Evolutionary conservation across 2,329 filamentous ascomycete genomes (phyloP).

Genomic region (Emergomyces africanus): DNA sequence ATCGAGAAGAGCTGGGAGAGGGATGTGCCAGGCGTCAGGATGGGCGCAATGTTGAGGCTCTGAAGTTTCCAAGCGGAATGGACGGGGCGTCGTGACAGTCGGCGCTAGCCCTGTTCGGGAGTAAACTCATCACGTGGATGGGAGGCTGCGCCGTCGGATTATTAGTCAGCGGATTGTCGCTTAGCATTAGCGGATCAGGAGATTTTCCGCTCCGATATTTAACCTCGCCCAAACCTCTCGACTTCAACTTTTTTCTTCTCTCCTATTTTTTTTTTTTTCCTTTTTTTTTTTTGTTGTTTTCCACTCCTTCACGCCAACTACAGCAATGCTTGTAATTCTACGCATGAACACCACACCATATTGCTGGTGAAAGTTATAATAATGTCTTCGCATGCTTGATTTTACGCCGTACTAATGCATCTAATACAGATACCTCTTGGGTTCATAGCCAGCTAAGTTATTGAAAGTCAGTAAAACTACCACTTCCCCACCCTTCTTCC

Average conservation of each 20-base stretch:
- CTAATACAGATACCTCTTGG: not conserved
- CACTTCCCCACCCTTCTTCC: not conserved
- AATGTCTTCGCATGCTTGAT: not conserved
- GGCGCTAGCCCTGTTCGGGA: constrained; percentile 4
- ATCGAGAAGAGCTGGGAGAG: not conserved
- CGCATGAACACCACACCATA: not conserved
- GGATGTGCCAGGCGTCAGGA: constrained; percentile 2
- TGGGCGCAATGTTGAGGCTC: constrained; percentile 8
- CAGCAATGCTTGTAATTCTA: not conserved
- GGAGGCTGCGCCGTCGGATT: constrained; percentile 4
- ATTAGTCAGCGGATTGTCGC: constrained; percentile 3
- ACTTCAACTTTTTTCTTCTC: not conserved
- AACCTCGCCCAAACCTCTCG: not conserved
- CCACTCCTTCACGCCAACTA: not conserved
- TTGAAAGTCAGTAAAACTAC: not conserved
- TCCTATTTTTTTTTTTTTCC: constrained; percentile 7
- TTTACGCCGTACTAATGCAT: not conserved
- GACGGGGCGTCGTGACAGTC: constrained; percentile 9
- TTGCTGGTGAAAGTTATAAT: not conserved
- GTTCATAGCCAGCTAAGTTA: not conserved
- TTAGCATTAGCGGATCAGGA: constrained; percentile 5
- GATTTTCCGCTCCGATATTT: constrained; percentile 3
- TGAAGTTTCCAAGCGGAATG: constrained; percentile 6
- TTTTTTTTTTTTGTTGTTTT: constrained; percentile 11
- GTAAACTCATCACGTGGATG: constrained; percentile 5